These are phyloP conservation scores for Candida loeiensis DNA, from an alignment of 805 yeast genomes.

Conservation along the genomic window DNA sequence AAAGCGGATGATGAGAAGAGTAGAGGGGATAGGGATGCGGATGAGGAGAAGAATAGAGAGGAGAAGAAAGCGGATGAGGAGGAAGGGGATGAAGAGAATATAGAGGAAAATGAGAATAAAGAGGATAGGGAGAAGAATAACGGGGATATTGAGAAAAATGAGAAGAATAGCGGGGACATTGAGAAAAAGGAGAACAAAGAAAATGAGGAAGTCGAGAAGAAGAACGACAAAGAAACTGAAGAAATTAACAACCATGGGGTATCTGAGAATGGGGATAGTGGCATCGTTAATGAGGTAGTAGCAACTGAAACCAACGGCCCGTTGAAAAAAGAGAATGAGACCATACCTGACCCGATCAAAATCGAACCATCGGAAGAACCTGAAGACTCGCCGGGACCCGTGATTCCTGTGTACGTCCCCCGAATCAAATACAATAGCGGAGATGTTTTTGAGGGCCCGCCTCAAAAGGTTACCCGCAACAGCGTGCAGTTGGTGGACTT, in stretches of 20 bases:
- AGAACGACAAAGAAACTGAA: not conserved
- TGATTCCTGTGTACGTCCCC: conserved; percentile 2
- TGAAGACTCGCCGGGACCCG: conserved; percentile 14
- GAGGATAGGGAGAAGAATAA: not conserved
- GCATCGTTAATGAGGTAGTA: too few species aligned
- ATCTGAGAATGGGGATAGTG: too few species aligned
- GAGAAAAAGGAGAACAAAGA: conserved; percentile 3
- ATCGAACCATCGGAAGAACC: conserved; percentile 9
- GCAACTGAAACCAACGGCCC: too few species aligned
- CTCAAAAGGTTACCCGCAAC: conserved; percentile 56
- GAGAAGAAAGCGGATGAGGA: conserved; percentile 3
- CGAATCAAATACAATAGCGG: conserved; percentile 11
- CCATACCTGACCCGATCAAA: not conserved
- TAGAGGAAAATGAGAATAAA: not conserved
- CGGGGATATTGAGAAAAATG: not conserved
- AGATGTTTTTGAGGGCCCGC: conserved; percentile 59
- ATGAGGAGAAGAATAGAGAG: conserved; percentile 1
- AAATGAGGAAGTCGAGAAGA: conserved; percentile 15
- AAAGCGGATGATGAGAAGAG: not conserved
- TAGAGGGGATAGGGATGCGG: conserved; percentile 1
- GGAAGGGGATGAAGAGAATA: conserved; percentile 2
- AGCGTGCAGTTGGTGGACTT: conserved; percentile 53
- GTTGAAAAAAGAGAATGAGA: too few species aligned
- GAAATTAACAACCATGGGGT: too few species aligned
- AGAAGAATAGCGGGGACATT: not conserved